Evolutionary conservation across 495 filamentous ascomycete genomes (phyloP).

Genomic region (Echria macrotheca): DNA sequence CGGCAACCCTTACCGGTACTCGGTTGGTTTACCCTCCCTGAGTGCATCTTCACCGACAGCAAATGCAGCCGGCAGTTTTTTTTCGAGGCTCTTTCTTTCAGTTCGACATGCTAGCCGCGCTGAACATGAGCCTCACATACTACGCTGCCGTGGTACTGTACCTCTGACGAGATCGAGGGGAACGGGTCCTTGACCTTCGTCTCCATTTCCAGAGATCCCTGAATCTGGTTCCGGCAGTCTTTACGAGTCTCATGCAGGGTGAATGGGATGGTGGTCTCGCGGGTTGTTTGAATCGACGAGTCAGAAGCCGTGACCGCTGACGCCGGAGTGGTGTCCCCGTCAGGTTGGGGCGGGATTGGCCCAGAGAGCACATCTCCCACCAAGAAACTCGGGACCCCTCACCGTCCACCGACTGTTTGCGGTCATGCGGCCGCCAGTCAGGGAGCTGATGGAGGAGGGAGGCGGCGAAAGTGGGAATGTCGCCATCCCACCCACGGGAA

Average conservation of each 20-base stretch:
- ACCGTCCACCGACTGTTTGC: slow-evolving; percentile 18
- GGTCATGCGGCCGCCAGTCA: slow-evolving; percentile 20
- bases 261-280: too few relatives aligned
- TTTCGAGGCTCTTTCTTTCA: too few relatives aligned
- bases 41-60: too few relatives aligned
- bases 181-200: too few relatives aligned
- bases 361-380: slow-evolving; percentile 8
- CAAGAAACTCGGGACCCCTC: slow-evolving; percentile 10
- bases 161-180: neutral
- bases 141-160: neutral
- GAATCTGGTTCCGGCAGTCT: neutral
- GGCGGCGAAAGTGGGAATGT: slow-evolving; percentile 7
- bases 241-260: neutral
- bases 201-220: too few relatives aligned
- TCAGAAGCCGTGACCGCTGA: slow-evolving; percentile 7
- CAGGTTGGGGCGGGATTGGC: slow-evolving; percentile 4
- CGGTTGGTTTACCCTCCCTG: too few relatives aligned
- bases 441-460: neutral
- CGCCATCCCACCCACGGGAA: slow-evolving; percentile 11
- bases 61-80: too few relatives aligned
- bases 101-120: too few relatives aligned
- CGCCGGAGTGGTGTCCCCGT: slow-evolving; percentile 7
- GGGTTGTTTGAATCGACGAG: too few relatives aligned
- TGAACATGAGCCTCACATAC: too few relatives aligned
- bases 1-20: too few relatives aligned